Evolutionary conservation across 2,329 filamentous ascomycete genomes (phyloP).

Genomic region (Epichloe uncinata): DNA sequence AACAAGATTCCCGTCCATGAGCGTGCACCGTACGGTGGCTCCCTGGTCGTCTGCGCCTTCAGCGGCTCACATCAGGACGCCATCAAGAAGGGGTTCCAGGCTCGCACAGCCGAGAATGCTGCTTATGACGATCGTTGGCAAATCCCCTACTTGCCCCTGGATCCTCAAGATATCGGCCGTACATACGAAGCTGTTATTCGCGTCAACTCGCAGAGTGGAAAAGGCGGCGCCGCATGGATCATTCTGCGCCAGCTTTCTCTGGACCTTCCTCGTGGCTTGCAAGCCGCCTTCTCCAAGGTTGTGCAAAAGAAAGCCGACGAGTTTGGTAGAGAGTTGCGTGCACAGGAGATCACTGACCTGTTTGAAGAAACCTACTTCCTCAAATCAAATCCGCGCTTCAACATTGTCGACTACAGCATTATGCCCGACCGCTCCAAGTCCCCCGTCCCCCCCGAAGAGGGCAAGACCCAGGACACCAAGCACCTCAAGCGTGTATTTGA

Average conservation of each 20-base stretch:
- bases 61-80: slow-evolving; percentile 89
- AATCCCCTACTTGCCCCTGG: slow-evolving; percentile 83
- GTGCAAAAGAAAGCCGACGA: slow-evolving; percentile 73
- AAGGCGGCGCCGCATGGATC: slow-evolving; percentile 90
- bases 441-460: slow-evolving; percentile 49
- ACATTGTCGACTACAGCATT: slow-evolving; percentile 84
- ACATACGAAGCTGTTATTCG: slow-evolving; percentile 98
- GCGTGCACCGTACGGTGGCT: slow-evolving; percentile 79
- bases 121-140: slow-evolving; percentile 60
- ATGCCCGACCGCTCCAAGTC: slow-evolving; percentile 67
- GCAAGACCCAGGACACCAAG: slow-evolving; percentile 63
- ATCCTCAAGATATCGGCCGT: slow-evolving; percentile 84
- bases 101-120: slow-evolving; percentile 47
- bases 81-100: slow-evolving; percentile 81
- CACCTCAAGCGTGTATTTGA: slow-evolving; percentile 73
- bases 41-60: slow-evolving; percentile 86
- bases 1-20: slow-evolving; percentile 92
- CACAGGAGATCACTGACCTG: slow-evolving; percentile 72
- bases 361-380: slow-evolving; percentile 85
- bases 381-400: slow-evolving; percentile 70
- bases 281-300: slow-evolving; percentile 79
- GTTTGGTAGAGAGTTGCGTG: slow-evolving; percentile 70
- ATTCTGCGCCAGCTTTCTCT: slow-evolving; percentile 80
- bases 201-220: slow-evolving; percentile 92
- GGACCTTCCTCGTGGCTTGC: slow-evolving; percentile 82